Evolutionary conservation across 2,329 filamentous ascomycete species (phyloP), one percentile per base, ranked within the genome.

Genomic region (Cladosporium halotolerans): DNA sequence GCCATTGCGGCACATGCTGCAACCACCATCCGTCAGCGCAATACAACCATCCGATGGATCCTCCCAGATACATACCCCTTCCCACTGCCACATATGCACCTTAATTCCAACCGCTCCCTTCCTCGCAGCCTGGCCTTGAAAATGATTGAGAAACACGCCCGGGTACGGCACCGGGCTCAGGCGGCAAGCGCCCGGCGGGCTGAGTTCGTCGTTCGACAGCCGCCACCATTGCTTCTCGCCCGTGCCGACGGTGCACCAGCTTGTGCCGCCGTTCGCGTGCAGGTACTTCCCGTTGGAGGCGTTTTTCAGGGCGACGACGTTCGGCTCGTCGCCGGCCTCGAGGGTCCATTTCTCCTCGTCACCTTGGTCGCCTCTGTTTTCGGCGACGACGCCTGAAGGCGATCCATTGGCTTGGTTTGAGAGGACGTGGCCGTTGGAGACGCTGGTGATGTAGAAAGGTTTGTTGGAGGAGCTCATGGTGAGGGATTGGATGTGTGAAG

Each of bases 171-270:
- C 50, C 1, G 43, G 50, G 19, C 32, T 18, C 11, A 53, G 19
- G 16, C 43, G 43, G 16, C 50, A 53, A 16, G 50, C 50, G 2
- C 43, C 50, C 11, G 43, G 43, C 9, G 50, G 34, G 9, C 43
- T 33, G 28, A 53, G 34, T 5, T 42, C 44, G 14, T 47, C 50
- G 28, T 53, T 18, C 9, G 50, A 53, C 28, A 53, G 34, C 34
- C 23, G 46, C 50, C 50, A 53, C 38, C 36, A 47, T 18, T 53
- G 50, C 32, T 47, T 53, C 10, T 53, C 50, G 36, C 50, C 50
- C 28, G 43, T 46, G 36, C 43, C 43, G 10, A 45, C 43, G 13
- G 33, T 47, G 9, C 16, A 43, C 23, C 34, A 46, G 33, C 39
- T 47, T 23, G 23, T 38, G 16, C 42, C 42, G 6, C 42, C 43